These are phyloP conservation scores for Ophiostoma ips DNA, from an alignment of 2,329 filamentous ascomycete species.

Conservation along the genomic window DNA sequence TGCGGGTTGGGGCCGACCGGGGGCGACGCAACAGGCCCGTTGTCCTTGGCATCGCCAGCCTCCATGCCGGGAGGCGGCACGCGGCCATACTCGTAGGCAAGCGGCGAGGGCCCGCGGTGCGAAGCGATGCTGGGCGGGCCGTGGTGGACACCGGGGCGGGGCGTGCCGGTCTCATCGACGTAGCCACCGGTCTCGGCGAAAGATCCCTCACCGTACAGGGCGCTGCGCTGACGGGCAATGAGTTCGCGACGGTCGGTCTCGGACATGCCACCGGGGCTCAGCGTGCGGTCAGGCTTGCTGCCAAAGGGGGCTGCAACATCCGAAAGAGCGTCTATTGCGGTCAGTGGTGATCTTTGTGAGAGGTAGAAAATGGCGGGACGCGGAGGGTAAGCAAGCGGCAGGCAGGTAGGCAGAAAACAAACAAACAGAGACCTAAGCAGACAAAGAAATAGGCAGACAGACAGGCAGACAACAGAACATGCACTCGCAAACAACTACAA, in stretches of 20 bases:
- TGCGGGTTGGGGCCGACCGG: slow-evolving; percentile 34
- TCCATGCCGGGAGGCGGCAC: slow-evolving; percentile 27
- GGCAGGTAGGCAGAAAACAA: no score
- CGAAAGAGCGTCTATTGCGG: background rate
- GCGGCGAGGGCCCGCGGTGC: slow-evolving; percentile 67
- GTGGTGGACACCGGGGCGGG: slow-evolving; percentile 45
- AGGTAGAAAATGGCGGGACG: background rate
- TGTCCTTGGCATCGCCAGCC: slow-evolving; percentile 12
- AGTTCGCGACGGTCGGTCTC: slow-evolving; percentile 93
- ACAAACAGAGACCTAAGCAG: background rate
- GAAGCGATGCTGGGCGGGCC: slow-evolving; percentile 39
- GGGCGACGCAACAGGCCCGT: slow-evolving; percentile 25
- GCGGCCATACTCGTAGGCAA: slow-evolving; percentile 54
- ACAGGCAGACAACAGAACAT: background rate
- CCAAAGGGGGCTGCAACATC: slow-evolving; percentile 16
- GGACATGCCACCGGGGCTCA: slow-evolving; percentile 73
- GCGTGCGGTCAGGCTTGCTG: slow-evolving; percentile 71
- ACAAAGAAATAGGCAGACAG: background rate
- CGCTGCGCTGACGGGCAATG: slow-evolving; percentile 89
- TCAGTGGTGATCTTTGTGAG: background rate
- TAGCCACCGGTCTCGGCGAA: slow-evolving; percentile 55
- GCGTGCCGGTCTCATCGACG: slow-evolving; percentile 51
- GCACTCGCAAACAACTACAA: background rate
- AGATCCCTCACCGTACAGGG: slow-evolving; percentile 68
- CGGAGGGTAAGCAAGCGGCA: background rate